A percentile compares a stretch with the other conserved stretches of the same genome.
Conservation (phyloP, 1,284 basidiomycete species). For the Austroboletus novae-zelandiae region DNA sequence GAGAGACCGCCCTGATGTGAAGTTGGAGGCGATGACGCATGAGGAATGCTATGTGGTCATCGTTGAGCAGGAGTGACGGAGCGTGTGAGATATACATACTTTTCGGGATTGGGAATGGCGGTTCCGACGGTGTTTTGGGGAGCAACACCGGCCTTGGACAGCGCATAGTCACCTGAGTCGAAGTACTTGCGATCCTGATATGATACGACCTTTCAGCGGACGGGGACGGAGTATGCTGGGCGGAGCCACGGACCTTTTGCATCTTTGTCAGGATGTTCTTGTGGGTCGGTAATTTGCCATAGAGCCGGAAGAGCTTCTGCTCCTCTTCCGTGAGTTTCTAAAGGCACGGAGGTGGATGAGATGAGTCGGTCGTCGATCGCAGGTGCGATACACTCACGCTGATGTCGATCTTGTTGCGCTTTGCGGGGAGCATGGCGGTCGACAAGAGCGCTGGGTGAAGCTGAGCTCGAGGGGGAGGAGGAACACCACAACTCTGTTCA, state of each 20-base stretch:
- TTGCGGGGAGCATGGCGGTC: conserved; percentile 71
- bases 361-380: conserved; percentile 2
- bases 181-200: conserved; percentile 94
- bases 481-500: not conserved
- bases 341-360: not conserved
- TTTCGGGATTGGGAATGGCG: conserved; percentile 93
- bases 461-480: conserved; percentile 2
- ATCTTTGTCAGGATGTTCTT: conserved; percentile 93
- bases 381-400: conserved; percentile 54
- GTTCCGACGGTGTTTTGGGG: conserved; percentile 89
- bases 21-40: conserved; percentile 63
- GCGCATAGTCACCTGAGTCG: conserved; percentile 95
- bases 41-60: conserved; percentile 57
- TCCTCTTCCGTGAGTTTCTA: conserved; percentile 89
- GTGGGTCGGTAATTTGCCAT: conserved; percentile 91
- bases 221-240: conserved; percentile 7
- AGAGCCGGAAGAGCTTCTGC: conserved; percentile 90
- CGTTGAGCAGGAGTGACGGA: not conserved
- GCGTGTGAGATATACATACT: conserved; percentile 50
- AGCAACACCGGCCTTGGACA: conserved; percentile 91
- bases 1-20: conserved; percentile 53
- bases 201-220: conserved; percentile 8
- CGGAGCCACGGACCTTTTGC: conserved; percentile 68
- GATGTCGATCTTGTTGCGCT: conserved; percentile 89
- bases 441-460: conserved; percentile 7